phyloP scores from a whole-genome alignment of 305 asterid genomes.

The Fraxinus platypoda region DNA sequence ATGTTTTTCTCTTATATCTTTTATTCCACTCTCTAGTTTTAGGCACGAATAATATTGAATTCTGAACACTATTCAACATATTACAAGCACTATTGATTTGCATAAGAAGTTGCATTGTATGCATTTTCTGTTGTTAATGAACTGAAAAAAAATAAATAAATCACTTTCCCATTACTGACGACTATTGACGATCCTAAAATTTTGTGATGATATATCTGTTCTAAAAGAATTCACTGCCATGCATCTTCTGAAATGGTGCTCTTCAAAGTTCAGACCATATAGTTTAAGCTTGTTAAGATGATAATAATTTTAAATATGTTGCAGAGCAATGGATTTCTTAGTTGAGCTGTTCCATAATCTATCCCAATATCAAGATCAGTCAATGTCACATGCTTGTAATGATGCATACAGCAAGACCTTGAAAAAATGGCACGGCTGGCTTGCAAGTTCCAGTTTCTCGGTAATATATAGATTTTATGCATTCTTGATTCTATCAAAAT shows the following conservation, averaged over 20 bases:
- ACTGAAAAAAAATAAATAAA: neutral
- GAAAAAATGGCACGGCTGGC: conserved; percentile 94
- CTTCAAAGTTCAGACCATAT: neutral
- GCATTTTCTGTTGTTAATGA: neutral
- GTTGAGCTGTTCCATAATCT: conserved; percentile 71
- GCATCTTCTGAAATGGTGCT: neutral
- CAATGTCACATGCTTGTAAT: conserved; percentile 64
- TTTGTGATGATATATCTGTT: neutral
- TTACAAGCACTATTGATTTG: neutral
- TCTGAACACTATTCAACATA: neutral
- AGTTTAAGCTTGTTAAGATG: neutral
- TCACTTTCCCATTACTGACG: neutral
- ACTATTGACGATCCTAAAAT: neutral
- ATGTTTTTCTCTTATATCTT: neutral
- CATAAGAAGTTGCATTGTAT: neutral
- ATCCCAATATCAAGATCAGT: conserved; percentile 65
- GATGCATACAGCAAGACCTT: conserved; percentile 77
- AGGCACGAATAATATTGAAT: neutral
- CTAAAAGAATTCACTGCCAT: neutral
- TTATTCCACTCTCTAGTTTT: neutral
- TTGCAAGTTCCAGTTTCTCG: conserved; percentile 72
- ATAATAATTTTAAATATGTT: neutral
- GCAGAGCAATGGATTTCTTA: conserved; percentile 84
- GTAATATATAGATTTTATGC: conserved; percentile 28
- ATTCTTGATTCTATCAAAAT: neutral